These are phyloP conservation scores for Rosa multiflora DNA, from an alignment of 306 rosid genomes.

Conservation along the genomic window DNA sequence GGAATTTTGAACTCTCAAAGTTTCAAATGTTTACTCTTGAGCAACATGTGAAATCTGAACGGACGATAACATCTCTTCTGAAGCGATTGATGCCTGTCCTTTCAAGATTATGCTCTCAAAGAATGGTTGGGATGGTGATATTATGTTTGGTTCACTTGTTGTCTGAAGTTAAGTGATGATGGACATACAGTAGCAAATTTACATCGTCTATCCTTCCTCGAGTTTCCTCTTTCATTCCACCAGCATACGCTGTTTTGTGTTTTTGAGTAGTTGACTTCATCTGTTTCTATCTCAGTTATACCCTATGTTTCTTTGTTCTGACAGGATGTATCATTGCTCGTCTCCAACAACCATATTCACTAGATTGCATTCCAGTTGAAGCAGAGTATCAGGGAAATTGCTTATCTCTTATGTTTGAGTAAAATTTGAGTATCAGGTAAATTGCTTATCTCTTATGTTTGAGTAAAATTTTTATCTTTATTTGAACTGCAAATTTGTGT, in stretches of 20 bases:
- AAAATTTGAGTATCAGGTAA: conserved; percentile 97
- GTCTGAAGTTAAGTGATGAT: no score
- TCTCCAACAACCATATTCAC: conserved; percentile 94
- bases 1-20: background rate
- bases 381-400: no score
- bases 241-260: background rate
- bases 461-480: background rate
- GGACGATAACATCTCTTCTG: background rate
- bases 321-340: conserved; percentile 95
- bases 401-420: no score
- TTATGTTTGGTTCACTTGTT: no score
- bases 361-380: conserved; percentile 94
- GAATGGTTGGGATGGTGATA: no score
- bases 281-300: conserved; percentile 4
- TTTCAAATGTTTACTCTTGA: background rate
- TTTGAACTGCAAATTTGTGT: background rate
- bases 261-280: background rate
- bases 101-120: no score
- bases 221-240: background rate
- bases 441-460: background rate
- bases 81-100: no score
- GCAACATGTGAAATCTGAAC: background rate
- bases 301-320: conserved; percentile 7
- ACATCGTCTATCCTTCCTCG: background rate
- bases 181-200: background rate